Conservation (phyloP, 2,329 filamentous ascomycete genomes). For the Sporothrix curviconia region DNA sequence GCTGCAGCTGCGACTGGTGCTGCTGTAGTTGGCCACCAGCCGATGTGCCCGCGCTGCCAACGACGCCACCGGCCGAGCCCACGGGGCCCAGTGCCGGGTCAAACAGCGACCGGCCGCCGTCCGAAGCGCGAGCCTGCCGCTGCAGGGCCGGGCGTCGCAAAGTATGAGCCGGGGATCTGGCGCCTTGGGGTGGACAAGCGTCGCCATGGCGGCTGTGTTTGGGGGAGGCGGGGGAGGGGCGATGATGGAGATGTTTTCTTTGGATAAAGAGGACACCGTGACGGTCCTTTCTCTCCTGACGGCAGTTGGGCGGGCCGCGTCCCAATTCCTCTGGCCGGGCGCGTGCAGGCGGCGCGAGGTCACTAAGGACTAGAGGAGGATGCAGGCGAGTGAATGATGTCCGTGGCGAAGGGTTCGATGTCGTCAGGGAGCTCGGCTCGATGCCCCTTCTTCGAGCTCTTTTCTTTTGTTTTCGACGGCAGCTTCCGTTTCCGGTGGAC, state of each 20-base stretch:
- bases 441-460: too few relatives aligned
- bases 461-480: too few relatives aligned
- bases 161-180: constrained; percentile 66
- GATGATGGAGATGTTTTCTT: too few relatives aligned
- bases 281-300: too few relatives aligned
- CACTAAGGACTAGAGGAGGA: not conserved
- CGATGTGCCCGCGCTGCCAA: not conserved
- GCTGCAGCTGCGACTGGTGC: not conserved
- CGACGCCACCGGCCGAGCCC: not conserved
- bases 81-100: constrained; percentile 22
- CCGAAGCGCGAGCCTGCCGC: constrained; percentile 37
- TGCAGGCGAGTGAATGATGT: not conserved
- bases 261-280: too few relatives aligned
- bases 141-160: constrained; percentile 60
- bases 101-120: constrained; percentile 47
- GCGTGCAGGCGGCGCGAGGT: too few relatives aligned
- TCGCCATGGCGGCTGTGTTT: constrained; percentile 36
- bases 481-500: too few relatives aligned
- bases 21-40: not conserved
- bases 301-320: not conserved
- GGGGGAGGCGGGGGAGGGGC: too few relatives aligned
- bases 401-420: not conserved
- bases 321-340: not conserved
- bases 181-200: constrained; percentile 59
- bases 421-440: too few relatives aligned